A percentile compares a stretch with the other conserved stretches of the same genome.
Evolutionary conservation across 2,329 filamentous ascomycete genomes (phyloP).

Genomic region (Podosphaera xanthii): DNA sequence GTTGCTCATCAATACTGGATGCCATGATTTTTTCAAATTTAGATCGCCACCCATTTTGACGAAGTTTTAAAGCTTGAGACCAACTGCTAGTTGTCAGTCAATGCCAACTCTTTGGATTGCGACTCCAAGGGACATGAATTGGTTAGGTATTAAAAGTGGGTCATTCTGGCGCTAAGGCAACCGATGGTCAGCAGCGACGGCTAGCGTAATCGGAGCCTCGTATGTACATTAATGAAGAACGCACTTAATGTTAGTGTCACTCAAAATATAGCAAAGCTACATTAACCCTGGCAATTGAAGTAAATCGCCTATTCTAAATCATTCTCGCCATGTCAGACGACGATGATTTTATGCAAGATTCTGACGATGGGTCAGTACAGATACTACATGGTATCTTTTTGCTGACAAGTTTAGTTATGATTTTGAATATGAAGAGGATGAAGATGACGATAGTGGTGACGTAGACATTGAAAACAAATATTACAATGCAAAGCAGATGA

Average conservation of each 20-base stretch:
- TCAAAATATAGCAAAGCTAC: not conserved
- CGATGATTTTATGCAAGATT: slow-evolving; percentile 78
- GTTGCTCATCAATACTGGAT: slow-evolving; percentile 76
- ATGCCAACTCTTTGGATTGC: no score
- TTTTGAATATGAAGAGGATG: slow-evolving; percentile 85
- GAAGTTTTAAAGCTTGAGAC: slow-evolving; percentile 4
- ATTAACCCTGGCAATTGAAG: not conserved
- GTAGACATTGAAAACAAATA: slow-evolving; percentile 98
- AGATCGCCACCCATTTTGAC: slow-evolving; percentile 77
- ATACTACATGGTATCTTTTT: slow-evolving; percentile 2
- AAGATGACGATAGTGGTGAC: slow-evolving; percentile 69
- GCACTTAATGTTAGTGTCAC: no score
- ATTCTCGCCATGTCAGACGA: slow-evolving; percentile 12
- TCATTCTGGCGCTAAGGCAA: not conserved
- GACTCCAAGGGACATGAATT: not conserved
- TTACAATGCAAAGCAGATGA: slow-evolving; percentile 97
- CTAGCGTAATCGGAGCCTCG: no score
- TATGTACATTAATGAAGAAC: no score
- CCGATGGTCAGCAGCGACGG: not conserved
- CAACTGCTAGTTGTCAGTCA: not conserved
- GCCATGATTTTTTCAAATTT: slow-evolving; percentile 89
- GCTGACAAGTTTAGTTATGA: slow-evolving; percentile 40
- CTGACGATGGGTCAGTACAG: slow-evolving; percentile 50
- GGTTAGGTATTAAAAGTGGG: not conserved
- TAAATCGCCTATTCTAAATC: not conserved